A percentile compares a stretch with the other conserved stretches of the same genome.
Evolutionary conservation across 257 asterid genomes (phyloP).

Genomic region (Penstemon barbatus): DNA sequence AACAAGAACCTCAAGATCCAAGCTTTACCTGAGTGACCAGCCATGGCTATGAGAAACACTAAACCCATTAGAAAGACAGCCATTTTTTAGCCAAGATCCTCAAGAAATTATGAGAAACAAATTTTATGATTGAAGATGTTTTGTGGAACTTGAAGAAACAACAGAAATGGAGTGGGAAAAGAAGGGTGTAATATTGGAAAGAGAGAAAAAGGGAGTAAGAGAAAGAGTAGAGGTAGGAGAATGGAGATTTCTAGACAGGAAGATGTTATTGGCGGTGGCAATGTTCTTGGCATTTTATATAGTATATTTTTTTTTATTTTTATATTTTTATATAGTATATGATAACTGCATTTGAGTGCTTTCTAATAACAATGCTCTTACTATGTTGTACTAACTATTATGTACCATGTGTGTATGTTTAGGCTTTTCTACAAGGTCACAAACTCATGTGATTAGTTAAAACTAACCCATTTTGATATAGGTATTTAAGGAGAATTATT

Average conservation of each 20-base stretch:
- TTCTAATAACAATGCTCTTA: constrained; percentile 26
- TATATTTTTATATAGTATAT: neutral
- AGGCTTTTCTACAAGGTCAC: constrained; percentile 35
- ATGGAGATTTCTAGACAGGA: constrained; percentile 42
- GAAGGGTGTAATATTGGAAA: neutral
- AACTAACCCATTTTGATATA: constrained; percentile 15
- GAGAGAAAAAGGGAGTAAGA: neutral
- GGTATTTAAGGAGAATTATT: neutral
- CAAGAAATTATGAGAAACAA: constrained; percentile 21
- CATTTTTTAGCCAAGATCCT: constrained; percentile 43
- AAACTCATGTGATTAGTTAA: constrained; percentile 25
- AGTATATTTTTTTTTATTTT: neutral
- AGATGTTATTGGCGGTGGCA: no score
- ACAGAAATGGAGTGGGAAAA: no score
- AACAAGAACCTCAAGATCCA: neutral
- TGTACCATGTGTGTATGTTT: neutral
- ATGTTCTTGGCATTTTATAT: neutral
- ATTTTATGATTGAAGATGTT: constrained; percentile 14
- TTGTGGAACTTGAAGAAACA: constrained; percentile 19
- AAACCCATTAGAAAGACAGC: constrained; percentile 49
- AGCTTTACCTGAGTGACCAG: constrained; percentile 48
- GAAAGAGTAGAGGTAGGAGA: neutral
- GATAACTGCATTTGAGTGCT: constrained; percentile 12
- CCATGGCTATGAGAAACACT: constrained; percentile 45
- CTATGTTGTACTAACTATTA: constrained; percentile 17